Percentiles rank a stretch among this genome's conserved stretches.
Evolutionary conservation across 2,329 filamentous ascomycete species (phyloP).

Genomic region (Trichoderma sp.): DNA sequence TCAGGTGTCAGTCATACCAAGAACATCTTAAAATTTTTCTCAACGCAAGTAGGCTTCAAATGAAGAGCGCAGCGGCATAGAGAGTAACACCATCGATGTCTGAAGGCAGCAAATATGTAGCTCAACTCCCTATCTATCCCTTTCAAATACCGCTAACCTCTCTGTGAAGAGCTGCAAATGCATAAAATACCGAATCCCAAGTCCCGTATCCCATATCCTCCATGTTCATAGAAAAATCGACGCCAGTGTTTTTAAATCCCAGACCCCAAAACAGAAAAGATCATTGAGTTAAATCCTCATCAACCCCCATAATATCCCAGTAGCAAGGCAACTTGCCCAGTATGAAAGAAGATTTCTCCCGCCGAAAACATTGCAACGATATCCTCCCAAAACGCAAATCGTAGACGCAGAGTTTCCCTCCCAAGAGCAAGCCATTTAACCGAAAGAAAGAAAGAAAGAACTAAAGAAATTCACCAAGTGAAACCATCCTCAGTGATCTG

Average conservation of each 20-base stretch:
- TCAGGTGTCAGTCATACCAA: too few relatives aligned
- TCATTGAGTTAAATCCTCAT: too few relatives aligned
- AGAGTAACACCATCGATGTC: neutral
- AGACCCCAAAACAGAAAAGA: neutral
- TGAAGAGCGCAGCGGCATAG: neutral
- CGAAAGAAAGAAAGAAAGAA: neutral
- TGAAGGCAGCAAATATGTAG: neutral
- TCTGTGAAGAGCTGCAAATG: neutral
- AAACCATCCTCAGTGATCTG: neutral
- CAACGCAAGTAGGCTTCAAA: neutral
- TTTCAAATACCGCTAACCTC: neutral
- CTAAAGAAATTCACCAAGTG: neutral
- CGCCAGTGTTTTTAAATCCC: neutral
- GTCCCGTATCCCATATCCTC: neutral
- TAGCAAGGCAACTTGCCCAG: neutral
- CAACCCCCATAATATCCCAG: neutral
- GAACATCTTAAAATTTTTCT: too few relatives aligned
- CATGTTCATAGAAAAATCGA: neutral
- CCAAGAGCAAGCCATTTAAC: neutral
- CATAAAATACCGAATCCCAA: neutral
- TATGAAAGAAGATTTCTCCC: neutral
- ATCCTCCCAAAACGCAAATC: neutral
- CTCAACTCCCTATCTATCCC: neutral
- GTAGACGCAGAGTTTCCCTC: neutral
- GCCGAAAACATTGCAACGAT: neutral